Conservation (phyloP, 176 grass and related monocot genomes). For the Carex myosuroides region DNA sequence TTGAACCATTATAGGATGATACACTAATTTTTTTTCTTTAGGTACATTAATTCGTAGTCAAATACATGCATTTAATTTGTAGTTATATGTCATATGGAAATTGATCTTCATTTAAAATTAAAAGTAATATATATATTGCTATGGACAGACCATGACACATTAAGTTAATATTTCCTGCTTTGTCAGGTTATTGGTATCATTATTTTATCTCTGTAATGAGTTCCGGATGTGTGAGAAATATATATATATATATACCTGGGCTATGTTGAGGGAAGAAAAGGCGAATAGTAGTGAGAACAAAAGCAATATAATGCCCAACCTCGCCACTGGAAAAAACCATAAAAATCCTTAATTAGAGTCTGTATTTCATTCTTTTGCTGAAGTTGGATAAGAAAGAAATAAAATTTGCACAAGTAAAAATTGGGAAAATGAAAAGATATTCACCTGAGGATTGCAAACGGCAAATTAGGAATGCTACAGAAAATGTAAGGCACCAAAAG, state of each 20-base stretch:
- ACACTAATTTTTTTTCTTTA: neutral
- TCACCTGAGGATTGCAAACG: slow-evolving; percentile 41
- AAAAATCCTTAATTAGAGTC: too few species aligned
- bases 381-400: neutral
- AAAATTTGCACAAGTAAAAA: neutral
- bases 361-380: neutral
- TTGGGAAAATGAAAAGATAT: slow-evolving; percentile 6
- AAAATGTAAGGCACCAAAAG: slow-evolving; percentile 91
- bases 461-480: slow-evolving; percentile 51
- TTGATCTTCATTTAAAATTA: neutral
- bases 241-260: slow-evolving; percentile 33
- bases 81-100: neutral
- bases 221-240: too few species aligned
- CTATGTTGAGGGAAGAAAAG: slow-evolving; percentile 69
- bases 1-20: neutral
- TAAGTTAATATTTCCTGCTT: neutral
- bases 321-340: slow-evolving; percentile 47
- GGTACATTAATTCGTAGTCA: neutral
- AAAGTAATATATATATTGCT: neutral
- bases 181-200: neutral
- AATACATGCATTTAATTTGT: neutral
- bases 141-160: neutral
- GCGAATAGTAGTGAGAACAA: slow-evolving; percentile 49
- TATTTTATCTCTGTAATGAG: neutral
- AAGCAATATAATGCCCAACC: slow-evolving; percentile 65